Evolutionary conservation across 371 early-diverging fungal genomes (phyloP).

Genomic region (Actinomucor elegans): DNA sequence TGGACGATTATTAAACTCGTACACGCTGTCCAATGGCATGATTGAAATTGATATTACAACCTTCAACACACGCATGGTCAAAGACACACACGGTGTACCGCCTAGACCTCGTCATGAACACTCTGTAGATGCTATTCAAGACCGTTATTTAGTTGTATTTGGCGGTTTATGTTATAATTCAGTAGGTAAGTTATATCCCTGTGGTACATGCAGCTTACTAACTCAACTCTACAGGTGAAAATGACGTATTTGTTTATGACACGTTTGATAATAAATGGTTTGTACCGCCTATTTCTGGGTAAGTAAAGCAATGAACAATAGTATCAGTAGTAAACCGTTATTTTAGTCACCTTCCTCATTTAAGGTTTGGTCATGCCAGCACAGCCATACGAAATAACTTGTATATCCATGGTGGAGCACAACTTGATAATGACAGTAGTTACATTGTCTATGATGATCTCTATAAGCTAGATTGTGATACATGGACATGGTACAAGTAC

Average conservation of each 20-base stretch:
- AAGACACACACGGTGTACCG: constrained; percentile 16
- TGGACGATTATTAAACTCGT: constrained; percentile 26
- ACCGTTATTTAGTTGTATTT: constrained; percentile 32
- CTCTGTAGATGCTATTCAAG: constrained; percentile 21
- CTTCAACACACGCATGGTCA: constrained; percentile 9
- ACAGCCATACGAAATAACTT: constrained; percentile 35
- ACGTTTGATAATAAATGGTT: constrained; percentile 25
- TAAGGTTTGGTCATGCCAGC: constrained; percentile 35
- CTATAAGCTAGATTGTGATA: constrained; percentile 24
- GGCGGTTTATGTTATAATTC: constrained; percentile 43
- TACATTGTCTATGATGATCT: constrained; percentile 35
- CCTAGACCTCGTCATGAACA: constrained; percentile 38
- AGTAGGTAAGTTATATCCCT: constrained; percentile 13
- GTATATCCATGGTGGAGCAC: constrained; percentile 46
- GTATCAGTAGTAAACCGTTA: no score
- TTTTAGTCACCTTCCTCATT: constrained; percentile 21
- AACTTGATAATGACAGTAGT: constrained; percentile 30
- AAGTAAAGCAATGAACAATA: no score
- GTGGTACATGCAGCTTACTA: not conserved
- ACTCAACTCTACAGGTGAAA: constrained; percentile 24
- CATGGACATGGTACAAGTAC: constrained; percentile 35
- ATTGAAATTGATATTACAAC: constrained; percentile 21
- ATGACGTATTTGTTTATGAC: constrained; percentile 36
- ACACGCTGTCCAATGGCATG: constrained; percentile 23
- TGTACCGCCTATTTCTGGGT: constrained; percentile 34